A percentile compares a stretch with the other conserved stretches of the same genome.
These are phyloP conservation scores for Coemansia sp. DNA, from an alignment of 192 early-diverging fungal genomes.

Conservation along the genomic window DNA sequence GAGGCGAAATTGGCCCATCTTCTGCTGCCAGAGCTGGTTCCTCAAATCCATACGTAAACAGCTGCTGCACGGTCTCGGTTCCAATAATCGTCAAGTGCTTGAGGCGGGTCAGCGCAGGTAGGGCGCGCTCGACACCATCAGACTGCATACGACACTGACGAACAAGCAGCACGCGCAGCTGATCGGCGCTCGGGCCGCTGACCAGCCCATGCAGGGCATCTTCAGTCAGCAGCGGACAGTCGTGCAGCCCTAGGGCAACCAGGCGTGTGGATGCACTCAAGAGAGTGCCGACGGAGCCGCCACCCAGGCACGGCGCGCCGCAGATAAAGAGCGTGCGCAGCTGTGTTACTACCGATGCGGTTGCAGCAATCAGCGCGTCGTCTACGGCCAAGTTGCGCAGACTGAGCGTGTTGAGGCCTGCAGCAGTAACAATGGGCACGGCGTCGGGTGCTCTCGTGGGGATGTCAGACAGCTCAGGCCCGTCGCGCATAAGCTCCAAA, in stretches of 20 bases:
- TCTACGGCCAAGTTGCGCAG: conserved; percentile 32
- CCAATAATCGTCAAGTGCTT: conserved; percentile 33
- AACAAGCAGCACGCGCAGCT: conserved; percentile 27
- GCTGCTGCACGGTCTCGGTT: conserved; percentile 36
- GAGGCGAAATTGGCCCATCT: neutral
- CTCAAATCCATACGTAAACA: conserved; percentile 29
- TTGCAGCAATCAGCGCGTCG: conserved; percentile 20
- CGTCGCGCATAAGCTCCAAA: conserved; percentile 38
- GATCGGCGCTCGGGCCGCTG: conserved; percentile 23
- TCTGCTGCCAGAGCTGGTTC: neutral
- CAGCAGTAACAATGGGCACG: conserved; percentile 13
- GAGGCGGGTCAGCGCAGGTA: conserved; percentile 24
- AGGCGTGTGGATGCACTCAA: conserved; percentile 20
- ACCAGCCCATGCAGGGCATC: conserved; percentile 21
- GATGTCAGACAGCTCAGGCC: conserved; percentile 9
- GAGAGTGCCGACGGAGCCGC: conserved; percentile 17
- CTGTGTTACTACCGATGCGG: conserved; percentile 13
- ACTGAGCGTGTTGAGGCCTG: conserved; percentile 23
- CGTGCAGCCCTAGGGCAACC: conserved; percentile 32
- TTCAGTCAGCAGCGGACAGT: conserved; percentile 28
- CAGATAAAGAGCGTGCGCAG: conserved; percentile 40
- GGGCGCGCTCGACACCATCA: conserved; percentile 32
- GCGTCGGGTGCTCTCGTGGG: neutral
- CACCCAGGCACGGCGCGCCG: conserved; percentile 21
- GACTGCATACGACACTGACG: conserved; percentile 44